Conservation (phyloP, 371 early-diverging fungal species). For the Mucor plumbeus region DNA sequence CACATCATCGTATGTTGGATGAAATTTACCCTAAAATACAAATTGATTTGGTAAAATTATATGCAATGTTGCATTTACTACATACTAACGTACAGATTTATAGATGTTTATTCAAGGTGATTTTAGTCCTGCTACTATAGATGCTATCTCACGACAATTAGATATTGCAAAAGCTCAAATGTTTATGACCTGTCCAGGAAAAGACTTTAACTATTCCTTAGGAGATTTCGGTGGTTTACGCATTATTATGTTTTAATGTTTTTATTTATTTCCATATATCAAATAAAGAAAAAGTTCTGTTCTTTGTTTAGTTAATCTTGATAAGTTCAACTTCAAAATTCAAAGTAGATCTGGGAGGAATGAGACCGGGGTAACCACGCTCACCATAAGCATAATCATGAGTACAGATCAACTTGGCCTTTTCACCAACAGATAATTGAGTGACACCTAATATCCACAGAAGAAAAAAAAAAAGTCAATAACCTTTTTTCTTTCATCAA, state of each 20-base stretch:
- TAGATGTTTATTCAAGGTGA: slow-evolving; percentile 50
- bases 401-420: slow-evolving; percentile 72
- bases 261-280: background rate
- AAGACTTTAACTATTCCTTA: slow-evolving; percentile 38
- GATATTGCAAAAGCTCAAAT: slow-evolving; percentile 49
- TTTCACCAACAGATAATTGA: slow-evolving; percentile 81
- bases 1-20: slow-evolving; percentile 51
- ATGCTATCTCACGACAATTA: slow-evolving; percentile 48
- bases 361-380: slow-evolving; percentile 70
- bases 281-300: background rate
- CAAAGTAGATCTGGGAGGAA: slow-evolving; percentile 84
- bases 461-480: background rate
- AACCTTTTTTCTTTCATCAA: background rate
- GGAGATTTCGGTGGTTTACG: slow-evolving; percentile 54
- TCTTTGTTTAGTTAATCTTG: slow-evolving; percentile 72
- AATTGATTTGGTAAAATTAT: slow-evolving; percentile 45
- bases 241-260: slow-evolving; percentile 49
- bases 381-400: slow-evolving; percentile 80
- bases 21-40: slow-evolving; percentile 58
- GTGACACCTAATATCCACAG: slow-evolving; percentile 73
- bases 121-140: slow-evolving; percentile 53
- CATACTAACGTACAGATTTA: background rate
- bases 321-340: slow-evolving; percentile 87
- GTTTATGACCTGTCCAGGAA: slow-evolving; percentile 56
- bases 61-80: too few species aligned